Conservation (phyloP, 1,284 basidiomycete species). For the Pseudozyma pruni region DNA sequence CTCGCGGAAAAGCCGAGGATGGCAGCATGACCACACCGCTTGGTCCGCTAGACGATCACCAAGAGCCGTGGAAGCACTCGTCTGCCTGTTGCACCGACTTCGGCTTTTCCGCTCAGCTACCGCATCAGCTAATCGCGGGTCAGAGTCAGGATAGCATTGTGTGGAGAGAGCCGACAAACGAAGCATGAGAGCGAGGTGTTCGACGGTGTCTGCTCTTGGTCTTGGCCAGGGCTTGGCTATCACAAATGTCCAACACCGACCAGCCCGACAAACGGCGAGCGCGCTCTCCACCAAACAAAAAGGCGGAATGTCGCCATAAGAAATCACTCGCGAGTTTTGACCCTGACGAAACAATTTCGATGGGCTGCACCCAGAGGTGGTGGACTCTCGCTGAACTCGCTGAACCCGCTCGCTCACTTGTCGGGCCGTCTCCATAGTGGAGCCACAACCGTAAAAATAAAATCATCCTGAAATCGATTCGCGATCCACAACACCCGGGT, state of each 20-base stretch:
- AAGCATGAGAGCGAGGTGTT: conserved; percentile 9
- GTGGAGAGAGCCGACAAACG: not conserved
- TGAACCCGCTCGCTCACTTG: not conserved
- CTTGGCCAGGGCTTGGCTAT: conserved; percentile 40
- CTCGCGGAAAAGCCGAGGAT: no score
- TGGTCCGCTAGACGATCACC: no score
- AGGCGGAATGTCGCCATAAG: conserved; percentile 43
- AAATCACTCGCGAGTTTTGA: no score
- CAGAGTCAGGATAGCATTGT: no score
- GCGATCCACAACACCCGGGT: not conserved
- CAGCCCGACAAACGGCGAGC: not conserved
- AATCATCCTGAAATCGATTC: not conserved
- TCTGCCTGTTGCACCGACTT: no score
- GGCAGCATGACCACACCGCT: no score
- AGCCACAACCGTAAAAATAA: not conserved
- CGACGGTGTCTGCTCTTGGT: conserved; percentile 21
- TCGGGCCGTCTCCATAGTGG: not conserved
- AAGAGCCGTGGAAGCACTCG: no score
- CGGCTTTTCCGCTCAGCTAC: no score
- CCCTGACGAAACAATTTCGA: conserved; percentile 14
- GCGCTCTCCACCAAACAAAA: conserved; percentile 11
- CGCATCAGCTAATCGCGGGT: no score
- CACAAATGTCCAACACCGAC: not conserved
- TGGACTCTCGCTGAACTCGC: conserved; percentile 37
- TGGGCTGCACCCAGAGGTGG: conserved; percentile 37